Conservation (phyloP, 2,329 filamentous ascomycete species). For the Alternaria brassicicola region DNA sequence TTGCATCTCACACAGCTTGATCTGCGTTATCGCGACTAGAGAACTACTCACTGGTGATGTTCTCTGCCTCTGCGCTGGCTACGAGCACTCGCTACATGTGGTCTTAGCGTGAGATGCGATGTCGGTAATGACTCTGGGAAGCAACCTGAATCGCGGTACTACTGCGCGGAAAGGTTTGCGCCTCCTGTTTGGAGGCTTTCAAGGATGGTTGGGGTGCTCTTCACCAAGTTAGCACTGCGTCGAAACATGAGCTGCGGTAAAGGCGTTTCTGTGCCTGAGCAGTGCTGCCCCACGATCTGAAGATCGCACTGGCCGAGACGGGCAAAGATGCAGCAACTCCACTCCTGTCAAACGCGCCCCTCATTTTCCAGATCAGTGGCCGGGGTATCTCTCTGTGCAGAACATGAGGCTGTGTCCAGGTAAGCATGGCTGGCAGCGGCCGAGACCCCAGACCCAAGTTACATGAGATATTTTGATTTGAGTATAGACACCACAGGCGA, state of each 20-base stretch:
- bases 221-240: neutral
- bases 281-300: neutral
- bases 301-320: neutral
- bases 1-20: conserved; percentile 18
- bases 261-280: neutral
- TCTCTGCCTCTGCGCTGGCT: neutral
- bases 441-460: neutral
- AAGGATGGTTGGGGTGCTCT: neutral
- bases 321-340: neutral
- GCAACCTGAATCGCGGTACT: neutral
- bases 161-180: neutral
- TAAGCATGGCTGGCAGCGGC: neutral
- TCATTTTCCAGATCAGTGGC: neutral
- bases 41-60: conserved; percentile 13
- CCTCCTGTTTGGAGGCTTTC: neutral
- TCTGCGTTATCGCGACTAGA: conserved; percentile 20
- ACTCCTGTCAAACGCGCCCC: neutral
- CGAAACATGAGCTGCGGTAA: neutral
- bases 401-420: neutral
- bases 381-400: neutral
- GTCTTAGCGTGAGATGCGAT: neutral
- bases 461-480: neutral
- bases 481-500: neutral
- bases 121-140: neutral
- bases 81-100: conserved; percentile 1